These are phyloP conservation scores for Cydonia oblonga DNA, from an alignment of 331 rosid genomes.

Conservation along the genomic window DNA sequence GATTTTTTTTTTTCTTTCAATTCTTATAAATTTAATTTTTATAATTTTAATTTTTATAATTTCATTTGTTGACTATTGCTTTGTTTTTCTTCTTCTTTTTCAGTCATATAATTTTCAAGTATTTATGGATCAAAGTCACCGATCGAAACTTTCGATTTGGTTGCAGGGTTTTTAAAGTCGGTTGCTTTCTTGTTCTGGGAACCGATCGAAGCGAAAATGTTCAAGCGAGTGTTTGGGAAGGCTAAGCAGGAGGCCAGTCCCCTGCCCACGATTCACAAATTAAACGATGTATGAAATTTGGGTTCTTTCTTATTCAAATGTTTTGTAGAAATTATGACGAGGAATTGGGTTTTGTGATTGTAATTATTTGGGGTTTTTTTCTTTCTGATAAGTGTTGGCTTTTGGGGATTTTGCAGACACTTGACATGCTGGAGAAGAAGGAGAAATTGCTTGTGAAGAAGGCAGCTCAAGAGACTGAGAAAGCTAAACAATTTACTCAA, in stretches of 20 bases:
- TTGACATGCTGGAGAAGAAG: conserved; percentile 96
- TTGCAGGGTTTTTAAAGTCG: background rate
- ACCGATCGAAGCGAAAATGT: conserved; percentile 38
- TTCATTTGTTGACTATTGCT: background rate
- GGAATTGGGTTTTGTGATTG: background rate
- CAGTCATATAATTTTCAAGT: background rate
- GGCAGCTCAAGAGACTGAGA: conserved; percentile 75
- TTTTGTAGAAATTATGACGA: background rate
- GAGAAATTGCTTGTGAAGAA: conserved; percentile 76
- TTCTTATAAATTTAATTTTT: background rate
- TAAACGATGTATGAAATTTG: conserved; percentile 48
- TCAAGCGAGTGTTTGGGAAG: conserved; percentile 60
- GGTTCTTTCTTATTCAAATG: background rate
- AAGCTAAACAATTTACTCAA: conserved; percentile 71
- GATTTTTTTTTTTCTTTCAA: background rate
- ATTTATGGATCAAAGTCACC: background rate
- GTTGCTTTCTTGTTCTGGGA: background rate
- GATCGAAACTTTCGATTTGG: background rate
- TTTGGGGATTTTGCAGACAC: conserved; percentile 48
- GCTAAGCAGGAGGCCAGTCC: conserved; percentile 65
- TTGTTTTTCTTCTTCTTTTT: too few relatives aligned
- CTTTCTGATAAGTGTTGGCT: background rate
- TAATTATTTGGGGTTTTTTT: background rate
- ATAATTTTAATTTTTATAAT: too few relatives aligned
- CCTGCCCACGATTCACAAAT: conserved; percentile 60